Conservation (phyloP, 164 flowering plant species). For the Vitis rupestris region DNA sequence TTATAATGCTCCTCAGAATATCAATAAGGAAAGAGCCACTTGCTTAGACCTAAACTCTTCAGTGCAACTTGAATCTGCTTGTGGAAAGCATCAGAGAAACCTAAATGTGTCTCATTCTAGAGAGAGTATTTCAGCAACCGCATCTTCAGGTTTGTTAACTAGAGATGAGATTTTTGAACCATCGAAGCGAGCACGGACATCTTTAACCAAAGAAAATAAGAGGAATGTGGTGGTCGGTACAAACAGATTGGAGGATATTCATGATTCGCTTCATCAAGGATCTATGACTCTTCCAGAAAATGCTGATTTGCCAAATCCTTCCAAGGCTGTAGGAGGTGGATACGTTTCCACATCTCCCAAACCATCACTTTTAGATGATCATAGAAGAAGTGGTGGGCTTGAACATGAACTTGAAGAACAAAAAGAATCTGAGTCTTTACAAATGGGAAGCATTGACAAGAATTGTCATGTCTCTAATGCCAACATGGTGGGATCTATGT, state of each 20-base stretch:
- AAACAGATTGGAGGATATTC: conserved; percentile 8
- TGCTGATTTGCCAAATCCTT: no score
- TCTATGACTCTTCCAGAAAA: conserved; percentile 7
- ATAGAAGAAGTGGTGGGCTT: no score
- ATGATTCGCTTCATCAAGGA: conserved; percentile 2
- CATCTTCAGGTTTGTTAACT: conserved; percentile 5
- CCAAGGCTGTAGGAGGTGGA: no score
- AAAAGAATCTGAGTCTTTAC: conserved; percentile 13
- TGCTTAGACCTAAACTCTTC: conserved; percentile 4
- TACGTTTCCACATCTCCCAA: no score
- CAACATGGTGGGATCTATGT: conserved; percentile 64
- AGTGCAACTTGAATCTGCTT: conserved; percentile 13
- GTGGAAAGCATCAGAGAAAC: conserved; percentile 9
- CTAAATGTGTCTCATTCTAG: conserved; percentile 3
- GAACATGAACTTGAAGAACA: no score
- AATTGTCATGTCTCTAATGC: conserved; percentile 64
- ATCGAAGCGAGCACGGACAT: conserved; percentile 13
- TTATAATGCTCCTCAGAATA: conserved; percentile 8
- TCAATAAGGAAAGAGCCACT: conserved; percentile 11
- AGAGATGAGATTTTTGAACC: conserved; percentile 4
- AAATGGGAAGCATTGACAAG: conserved; percentile 34
- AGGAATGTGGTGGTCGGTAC: conserved; percentile 4
- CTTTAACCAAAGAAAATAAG: conserved; percentile 13
- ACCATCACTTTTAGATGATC: no score
- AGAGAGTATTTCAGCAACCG: conserved; percentile 11